Evolutionary conservation across 352 stramenopile genomes (phyloP).

Genomic region (Globisporangium iwayamae): DNA sequence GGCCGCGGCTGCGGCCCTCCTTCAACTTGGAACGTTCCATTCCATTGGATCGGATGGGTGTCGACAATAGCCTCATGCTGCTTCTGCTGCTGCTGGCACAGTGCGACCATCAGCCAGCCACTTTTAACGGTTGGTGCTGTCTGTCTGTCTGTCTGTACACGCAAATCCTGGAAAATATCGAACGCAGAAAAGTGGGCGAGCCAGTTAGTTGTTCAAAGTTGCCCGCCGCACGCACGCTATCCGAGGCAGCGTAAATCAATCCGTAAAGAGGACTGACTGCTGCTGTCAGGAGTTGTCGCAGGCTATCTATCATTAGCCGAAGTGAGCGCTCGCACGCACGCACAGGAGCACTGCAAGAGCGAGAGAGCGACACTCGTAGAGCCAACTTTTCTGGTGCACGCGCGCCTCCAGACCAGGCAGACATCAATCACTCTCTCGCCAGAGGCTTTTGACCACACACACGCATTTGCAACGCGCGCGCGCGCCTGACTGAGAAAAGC

Average conservation of each 20-base stretch:
- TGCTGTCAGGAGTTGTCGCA: neutral
- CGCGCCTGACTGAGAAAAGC: neutral
- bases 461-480: neutral
- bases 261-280: neutral
- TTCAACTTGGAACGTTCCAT: neutral
- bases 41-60: neutral
- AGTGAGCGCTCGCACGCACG: neutral
- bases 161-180: slow-evolving; percentile 7
- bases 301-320: slow-evolving; percentile 6
- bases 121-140: neutral
- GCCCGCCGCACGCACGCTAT: neutral
- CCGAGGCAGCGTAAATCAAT: neutral
- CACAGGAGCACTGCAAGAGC: neutral
- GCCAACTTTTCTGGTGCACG: neutral
- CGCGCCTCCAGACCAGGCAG: neutral
- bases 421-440: neutral
- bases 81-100: neutral
- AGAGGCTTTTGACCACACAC: neutral
- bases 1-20: too few species aligned
- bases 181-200: neutral
- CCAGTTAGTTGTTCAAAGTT: neutral
- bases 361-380: neutral
- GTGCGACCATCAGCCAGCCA: neutral
- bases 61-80: neutral
- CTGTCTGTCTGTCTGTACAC: too few species aligned